phyloP scores from a whole-genome alignment of 805 yeast species.

The Hagleromyces aurorensis region DNA sequence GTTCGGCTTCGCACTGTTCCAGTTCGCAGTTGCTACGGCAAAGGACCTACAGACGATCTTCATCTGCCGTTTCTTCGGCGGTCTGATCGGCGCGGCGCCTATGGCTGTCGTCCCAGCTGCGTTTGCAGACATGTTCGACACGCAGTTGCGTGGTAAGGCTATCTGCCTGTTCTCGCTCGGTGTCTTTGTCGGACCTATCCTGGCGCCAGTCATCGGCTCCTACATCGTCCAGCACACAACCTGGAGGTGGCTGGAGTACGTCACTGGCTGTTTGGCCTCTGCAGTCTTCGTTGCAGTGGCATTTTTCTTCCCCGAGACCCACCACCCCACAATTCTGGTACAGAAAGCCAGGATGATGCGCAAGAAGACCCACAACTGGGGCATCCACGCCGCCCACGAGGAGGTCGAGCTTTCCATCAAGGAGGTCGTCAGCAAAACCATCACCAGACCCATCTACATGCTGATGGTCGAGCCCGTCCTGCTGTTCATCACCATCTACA shows the following conservation, averaged over 20 bases:
- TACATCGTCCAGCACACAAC: constrained; percentile 60
- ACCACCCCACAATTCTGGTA: constrained; percentile 58
- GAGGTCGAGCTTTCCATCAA: constrained; percentile 45
- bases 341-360: constrained; percentile 57
- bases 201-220: constrained; percentile 74
- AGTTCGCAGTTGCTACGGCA: constrained; percentile 71
- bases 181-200: constrained; percentile 71
- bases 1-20: constrained; percentile 50
- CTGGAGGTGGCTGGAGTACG: constrained; percentile 79
- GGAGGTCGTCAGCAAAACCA: constrained; percentile 54
- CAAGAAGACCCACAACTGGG: constrained; percentile 71
- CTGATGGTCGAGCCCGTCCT: constrained; percentile 64
- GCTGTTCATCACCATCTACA: constrained; percentile 59
- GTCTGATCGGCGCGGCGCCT: constrained; percentile 78
- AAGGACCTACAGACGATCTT: constrained; percentile 70
- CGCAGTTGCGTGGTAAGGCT: constrained; percentile 64
- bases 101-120: constrained; percentile 81
- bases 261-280: constrained; percentile 54
- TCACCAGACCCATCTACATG: constrained; percentile 64
- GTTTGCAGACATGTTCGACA: constrained; percentile 73
- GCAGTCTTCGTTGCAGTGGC: constrained; percentile 33
- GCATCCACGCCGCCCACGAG: constrained; percentile 72
- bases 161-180: constrained; percentile 62
- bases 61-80: constrained; percentile 73
- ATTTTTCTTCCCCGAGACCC: constrained; percentile 52